Percentiles rank a stretch among this genome's conserved stretches.
Evolutionary conservation across 495 filamentous ascomycete genomes (phyloP).

Genomic region (Penicillium waksmanii): DNA sequence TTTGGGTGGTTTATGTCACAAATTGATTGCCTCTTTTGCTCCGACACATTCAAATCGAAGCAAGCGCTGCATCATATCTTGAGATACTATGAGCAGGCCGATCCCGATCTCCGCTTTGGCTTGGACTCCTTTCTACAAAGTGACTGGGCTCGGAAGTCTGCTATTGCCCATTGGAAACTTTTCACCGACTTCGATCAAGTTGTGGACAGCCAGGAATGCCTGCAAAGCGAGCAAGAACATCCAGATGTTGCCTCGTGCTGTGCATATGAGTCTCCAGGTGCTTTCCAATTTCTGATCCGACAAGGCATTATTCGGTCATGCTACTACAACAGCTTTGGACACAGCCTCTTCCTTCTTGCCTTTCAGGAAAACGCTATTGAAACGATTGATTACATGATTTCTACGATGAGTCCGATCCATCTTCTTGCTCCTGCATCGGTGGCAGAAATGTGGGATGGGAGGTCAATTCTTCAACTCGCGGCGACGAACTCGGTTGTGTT

Average conservation of each 20-base stretch:
- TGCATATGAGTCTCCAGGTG: not conserved
- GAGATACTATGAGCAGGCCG: not conserved
- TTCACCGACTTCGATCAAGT: not conserved
- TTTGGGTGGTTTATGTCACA: not conserved
- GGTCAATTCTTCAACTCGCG: not conserved
- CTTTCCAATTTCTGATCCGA: not conserved
- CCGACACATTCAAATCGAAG: not conserved
- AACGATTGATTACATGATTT: not conserved
- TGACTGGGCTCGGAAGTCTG: not conserved
- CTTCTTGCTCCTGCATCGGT: not conserved
- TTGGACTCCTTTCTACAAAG: not conserved
- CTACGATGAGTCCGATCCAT: not conserved
- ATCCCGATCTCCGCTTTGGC: not conserved
- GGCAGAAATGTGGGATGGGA: not conserved
- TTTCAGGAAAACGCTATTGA: not conserved
- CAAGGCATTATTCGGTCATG: not conserved
- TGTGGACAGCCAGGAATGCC: not conserved
- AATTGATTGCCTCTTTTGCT: not conserved
- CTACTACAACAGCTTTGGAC: not conserved
- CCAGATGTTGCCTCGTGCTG: not conserved
- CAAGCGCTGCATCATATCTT: not conserved
- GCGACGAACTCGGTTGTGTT: not conserved
- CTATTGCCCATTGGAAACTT: not conserved
- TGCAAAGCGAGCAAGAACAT: not conserved
- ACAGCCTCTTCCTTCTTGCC: not conserved